Evolutionary conservation across 177 flowering plant species (phyloP), one percentile per base, ranked within the genome.

Genomic region (Vitis hybrid): DNA sequence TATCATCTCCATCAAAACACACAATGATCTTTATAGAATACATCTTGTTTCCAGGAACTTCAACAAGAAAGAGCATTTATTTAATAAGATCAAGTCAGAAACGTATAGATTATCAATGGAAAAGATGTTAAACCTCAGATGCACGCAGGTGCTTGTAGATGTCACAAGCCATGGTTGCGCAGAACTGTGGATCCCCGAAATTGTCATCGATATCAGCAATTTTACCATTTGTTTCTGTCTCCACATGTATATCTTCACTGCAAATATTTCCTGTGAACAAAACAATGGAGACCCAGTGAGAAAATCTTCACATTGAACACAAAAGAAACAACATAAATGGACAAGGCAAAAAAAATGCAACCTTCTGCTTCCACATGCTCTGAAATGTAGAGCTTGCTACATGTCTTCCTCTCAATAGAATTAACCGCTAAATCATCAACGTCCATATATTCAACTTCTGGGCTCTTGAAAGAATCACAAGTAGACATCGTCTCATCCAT

Each of bases 401-500:
- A 74, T 10, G 92, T 82, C 79, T 84, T 90, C 76, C 82, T 69
- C 12, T 76, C 78, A 1, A 82, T 71, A 51, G 92, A 86, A 75
- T 80, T 85, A 64, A 84, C 78, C 3, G 77, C 80, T 5, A 86
- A 77, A 56, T 79, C 74, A 52, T 87, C 93, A 65, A 55, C 78
- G 78, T 93, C 99, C 29, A 93, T 50, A 62, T 95, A 95, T 72
- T 95, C 85, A 70, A 81, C 79, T 48, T 80, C 77, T 10, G 82
- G 82, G 69, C 87, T 78, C 70, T 79, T 82, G 73, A 78, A 81
- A 29, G 81, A 83, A 67, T 80, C 86, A 78, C 92, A 88, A 56
- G 92, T 85, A 21, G 97, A 90, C 90, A 87, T 88, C 3, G 92
- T 74, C 62, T 92, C 97, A 74, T 94, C 98, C 88, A 90, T 61